Evolutionary conservation across 148 eudicot species (phyloP).

Genomic region (Rhododendron molle): DNA sequence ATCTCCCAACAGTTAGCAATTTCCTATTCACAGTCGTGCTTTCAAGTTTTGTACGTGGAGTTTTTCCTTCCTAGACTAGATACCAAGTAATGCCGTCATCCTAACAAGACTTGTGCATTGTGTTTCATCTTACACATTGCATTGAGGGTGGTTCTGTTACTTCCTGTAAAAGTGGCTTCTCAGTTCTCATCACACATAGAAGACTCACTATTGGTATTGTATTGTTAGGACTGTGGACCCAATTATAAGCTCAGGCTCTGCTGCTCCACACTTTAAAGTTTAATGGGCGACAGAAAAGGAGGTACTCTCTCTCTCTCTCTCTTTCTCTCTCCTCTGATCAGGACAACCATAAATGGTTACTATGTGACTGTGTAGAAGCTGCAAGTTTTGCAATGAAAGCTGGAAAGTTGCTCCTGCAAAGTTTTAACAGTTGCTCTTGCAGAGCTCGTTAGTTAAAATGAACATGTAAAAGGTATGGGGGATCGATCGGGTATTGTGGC

Average conservation of each 20-base stretch:
- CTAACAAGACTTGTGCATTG: not conserved
- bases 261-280: not conserved
- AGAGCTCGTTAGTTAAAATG: not conserved
- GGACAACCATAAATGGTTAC: not conserved
- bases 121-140: too few species aligned
- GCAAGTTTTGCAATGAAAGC: not conserved
- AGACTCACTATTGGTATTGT: too few species aligned
- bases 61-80: too few species aligned
- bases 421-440: not conserved
- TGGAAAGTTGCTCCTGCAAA: not conserved
- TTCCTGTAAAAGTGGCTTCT: not conserved
- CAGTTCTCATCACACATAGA: not conserved
- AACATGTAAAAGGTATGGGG: not conserved
- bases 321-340: not conserved
- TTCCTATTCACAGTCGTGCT: too few species aligned
- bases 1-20: too few species aligned
- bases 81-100: too few species aligned
- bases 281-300: not conserved
- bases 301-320: not conserved
- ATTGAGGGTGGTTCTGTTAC: too few species aligned
- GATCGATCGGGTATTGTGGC: not conserved
- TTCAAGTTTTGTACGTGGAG: too few species aligned
- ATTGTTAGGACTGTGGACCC: not conserved
- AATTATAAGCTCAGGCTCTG: not conserved
- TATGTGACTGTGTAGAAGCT: not conserved